Conservation (phyloP, 305 asterid genomes). For the Solanum hybrid region DNA sequence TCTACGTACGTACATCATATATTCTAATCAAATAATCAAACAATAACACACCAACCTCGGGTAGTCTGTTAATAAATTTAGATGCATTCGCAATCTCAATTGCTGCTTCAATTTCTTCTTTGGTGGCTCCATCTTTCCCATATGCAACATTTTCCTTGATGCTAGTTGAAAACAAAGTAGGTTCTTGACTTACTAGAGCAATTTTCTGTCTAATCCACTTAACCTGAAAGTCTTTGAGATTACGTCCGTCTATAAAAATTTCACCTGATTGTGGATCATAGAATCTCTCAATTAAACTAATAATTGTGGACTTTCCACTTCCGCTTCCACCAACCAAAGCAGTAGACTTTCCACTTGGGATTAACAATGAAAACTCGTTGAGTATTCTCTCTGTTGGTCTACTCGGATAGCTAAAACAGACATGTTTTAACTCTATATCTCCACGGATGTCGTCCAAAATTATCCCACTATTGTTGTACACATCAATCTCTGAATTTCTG, state of each 20-base stretch:
- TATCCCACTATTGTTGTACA: conserved; percentile 35
- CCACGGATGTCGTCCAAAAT: conserved; percentile 41
- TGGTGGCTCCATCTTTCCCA: conserved; percentile 57
- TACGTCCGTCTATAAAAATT: conserved; percentile 45
- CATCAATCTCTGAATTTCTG: conserved; percentile 47
- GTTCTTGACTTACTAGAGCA: conserved; percentile 75
- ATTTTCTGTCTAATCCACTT: conserved; percentile 63
- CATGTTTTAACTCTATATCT: conserved; percentile 46
- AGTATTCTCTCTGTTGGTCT: conserved; percentile 46
- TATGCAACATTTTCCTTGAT: conserved; percentile 62
- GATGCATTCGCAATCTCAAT: conserved; percentile 60
- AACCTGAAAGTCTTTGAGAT: conserved; percentile 54
- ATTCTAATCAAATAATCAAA: background rate
- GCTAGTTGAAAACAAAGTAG: conserved; percentile 58
- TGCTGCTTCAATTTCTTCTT: conserved; percentile 50
- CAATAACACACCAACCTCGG: conserved; percentile 30
- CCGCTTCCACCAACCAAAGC: conserved; percentile 75
- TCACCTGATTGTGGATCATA: conserved; percentile 58
- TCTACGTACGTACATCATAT: background rate
- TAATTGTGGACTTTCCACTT: conserved; percentile 66
- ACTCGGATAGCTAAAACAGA: conserved; percentile 52
- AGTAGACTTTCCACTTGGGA: conserved; percentile 43
- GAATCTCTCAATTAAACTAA: conserved; percentile 65
- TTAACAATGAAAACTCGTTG: conserved; percentile 39
- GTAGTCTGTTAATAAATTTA: conserved; percentile 56